Evolutionary conservation across 345 rosid genomes (phyloP).

Genomic region (Salix koriyanagi): DNA sequence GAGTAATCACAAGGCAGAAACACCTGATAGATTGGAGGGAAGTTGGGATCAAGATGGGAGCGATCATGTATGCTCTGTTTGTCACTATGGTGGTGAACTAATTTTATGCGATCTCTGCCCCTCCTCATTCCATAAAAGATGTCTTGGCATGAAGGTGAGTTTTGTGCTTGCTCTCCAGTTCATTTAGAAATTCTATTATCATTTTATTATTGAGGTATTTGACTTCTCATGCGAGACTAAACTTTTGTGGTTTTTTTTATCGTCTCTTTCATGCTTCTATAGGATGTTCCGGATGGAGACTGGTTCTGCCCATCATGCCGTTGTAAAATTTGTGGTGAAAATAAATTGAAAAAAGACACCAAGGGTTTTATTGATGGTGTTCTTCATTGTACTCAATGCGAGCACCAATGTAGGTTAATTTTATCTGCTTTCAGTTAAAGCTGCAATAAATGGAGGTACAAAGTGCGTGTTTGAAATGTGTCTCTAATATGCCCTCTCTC

Average conservation of each 20-base stretch:
- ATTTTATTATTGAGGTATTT: not conserved
- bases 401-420: slow-evolving; percentile 52
- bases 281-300: slow-evolving; percentile 74
- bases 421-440: slow-evolving; percentile 4
- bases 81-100: slow-evolving; percentile 78
- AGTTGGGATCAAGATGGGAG: slow-evolving; percentile 39
- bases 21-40: slow-evolving; percentile 23
- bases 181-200: not conserved
- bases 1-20: slow-evolving; percentile 20
- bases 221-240: not conserved
- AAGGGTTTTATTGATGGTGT: slow-evolving; percentile 15
- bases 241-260: not conserved
- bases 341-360: slow-evolving; percentile 25
- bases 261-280: not conserved
- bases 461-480: slow-evolving; percentile 4
- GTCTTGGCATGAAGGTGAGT: slow-evolving; percentile 55
- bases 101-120: slow-evolving; percentile 79
- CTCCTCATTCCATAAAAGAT: slow-evolving; percentile 68
- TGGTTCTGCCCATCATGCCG: slow-evolving; percentile 90
- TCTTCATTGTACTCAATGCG: slow-evolving; percentile 60
- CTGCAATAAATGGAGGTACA: not conserved
- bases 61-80: slow-evolving; percentile 60
- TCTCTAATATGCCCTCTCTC: slow-evolving; percentile 18
- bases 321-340: slow-evolving; percentile 52
- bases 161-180: not conserved